These are phyloP conservation scores for Erucastrum elatum DNA, from an alignment of 345 rosid species.

Conservation along the genomic window DNA sequence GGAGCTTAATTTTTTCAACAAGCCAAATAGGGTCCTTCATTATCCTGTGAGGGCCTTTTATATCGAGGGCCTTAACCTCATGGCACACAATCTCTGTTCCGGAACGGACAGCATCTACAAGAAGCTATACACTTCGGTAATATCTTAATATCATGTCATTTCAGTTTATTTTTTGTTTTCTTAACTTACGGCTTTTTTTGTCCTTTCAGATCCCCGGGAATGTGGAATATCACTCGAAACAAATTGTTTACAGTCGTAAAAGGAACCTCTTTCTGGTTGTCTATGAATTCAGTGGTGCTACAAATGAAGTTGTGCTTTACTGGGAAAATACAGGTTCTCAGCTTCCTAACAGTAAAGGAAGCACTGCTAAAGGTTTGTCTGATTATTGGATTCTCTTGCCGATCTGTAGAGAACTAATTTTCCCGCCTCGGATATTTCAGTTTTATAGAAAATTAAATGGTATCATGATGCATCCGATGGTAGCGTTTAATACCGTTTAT, in stretches of 20 bases:
- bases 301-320: slow-evolving; percentile 84
- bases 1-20: slow-evolving; percentile 97
- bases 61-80: slow-evolving; percentile 77
- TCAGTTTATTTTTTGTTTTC: slow-evolving; percentile 1
- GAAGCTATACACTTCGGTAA: slow-evolving; percentile 88
- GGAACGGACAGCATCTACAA: slow-evolving; percentile 76
- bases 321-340: slow-evolving; percentile 82
- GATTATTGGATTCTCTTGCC: slow-evolving; percentile 6
- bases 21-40: slow-evolving; percentile 90
- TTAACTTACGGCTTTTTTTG: slow-evolving; percentile 18
- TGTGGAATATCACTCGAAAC: slow-evolving; percentile 75
- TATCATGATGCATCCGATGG: slow-evolving; percentile 8
- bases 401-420: slow-evolving; percentile 2
- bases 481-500: slow-evolving; percentile 18
- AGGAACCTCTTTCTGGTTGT: slow-evolving; percentile 77
- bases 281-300: slow-evolving; percentile 82
- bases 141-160: slow-evolving; percentile 18
- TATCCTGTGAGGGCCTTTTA: slow-evolving; percentile 93
- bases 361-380: slow-evolving; percentile 72
- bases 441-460: slow-evolving; percentile 1
- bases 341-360: slow-evolving; percentile 71
- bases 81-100: slow-evolving; percentile 88
- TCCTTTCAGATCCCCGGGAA: slow-evolving; percentile 75
- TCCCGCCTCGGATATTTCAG: neutral
- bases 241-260: slow-evolving; percentile 68